These are phyloP conservation scores for Luvunga scandens DNA, from an alignment of 345 rosid genomes.

Conservation along the genomic window DNA sequence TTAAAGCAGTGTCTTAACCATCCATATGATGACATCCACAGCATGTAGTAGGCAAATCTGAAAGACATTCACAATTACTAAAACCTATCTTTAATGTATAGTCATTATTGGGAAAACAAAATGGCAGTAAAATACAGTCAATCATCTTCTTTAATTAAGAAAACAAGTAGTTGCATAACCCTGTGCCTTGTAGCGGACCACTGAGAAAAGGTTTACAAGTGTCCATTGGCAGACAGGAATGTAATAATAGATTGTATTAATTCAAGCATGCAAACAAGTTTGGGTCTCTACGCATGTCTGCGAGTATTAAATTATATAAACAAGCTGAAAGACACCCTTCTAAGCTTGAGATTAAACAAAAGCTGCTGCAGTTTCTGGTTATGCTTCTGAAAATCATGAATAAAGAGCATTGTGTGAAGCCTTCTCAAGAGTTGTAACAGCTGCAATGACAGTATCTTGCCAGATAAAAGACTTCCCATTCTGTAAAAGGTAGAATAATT, in stretches of 20 bases:
- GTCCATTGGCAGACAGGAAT: not conserved
- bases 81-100: not conserved
- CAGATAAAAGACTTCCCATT: conserved; percentile 50
- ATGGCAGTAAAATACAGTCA: not conserved
- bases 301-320: not conserved
- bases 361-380: conserved; percentile 83
- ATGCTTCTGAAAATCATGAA: conserved; percentile 75
- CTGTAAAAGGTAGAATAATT: conserved; percentile 36
- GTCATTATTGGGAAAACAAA: not conserved
- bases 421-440: conserved; percentile 77
- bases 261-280: not conserved
- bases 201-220: not conserved
- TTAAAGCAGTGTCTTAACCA: conserved; percentile 2
- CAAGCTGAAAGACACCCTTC: conserved; percentile 12
- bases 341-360: conserved; percentile 82
- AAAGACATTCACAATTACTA: not conserved
- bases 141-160: not conserved
- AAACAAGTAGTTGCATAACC: not conserved
- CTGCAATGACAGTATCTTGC: conserved; percentile 85
- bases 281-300: not conserved
- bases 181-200: not conserved
- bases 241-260: not conserved
- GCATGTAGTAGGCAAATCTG: not conserved
- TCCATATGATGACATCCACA: not conserved
- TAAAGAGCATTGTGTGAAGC: conserved; percentile 70